These are phyloP conservation scores for Elongisporangium undulatum DNA, from an alignment of 352 stramenopile species.

Conservation along the genomic window DNA sequence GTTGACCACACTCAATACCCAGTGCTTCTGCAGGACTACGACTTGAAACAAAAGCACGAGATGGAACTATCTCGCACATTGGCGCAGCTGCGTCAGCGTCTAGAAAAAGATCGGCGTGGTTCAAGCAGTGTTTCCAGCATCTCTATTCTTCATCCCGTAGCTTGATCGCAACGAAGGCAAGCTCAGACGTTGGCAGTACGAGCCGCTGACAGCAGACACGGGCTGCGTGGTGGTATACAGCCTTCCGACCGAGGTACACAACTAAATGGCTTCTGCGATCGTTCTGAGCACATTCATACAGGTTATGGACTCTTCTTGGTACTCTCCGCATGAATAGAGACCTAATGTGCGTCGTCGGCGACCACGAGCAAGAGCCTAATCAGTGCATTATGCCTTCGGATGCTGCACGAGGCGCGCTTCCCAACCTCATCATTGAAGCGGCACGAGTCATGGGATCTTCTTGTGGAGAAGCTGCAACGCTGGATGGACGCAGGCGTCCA, in stretches of 20 bases:
- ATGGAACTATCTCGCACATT: too few relatives aligned
- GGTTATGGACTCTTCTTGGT: not conserved
- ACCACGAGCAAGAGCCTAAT: conserved; percentile 10
- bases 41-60: too few relatives aligned
- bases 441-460: conserved; percentile 7
- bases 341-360: conserved; percentile 3
- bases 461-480: conserved; percentile 10
- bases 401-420: not conserved
- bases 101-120: too few relatives aligned
- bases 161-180: conserved; percentile 6
- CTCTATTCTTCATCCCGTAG: conserved; percentile 10
- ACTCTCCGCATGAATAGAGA: not conserved
- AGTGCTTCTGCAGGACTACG: too few relatives aligned
- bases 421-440: conserved; percentile 10
- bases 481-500: conserved; percentile 14
- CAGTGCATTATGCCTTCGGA: conserved; percentile 2
- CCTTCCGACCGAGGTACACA: conserved; percentile 6
- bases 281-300: not conserved
- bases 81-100: too few relatives aligned
- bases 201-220: conserved; percentile 6
- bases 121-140: too few relatives aligned
- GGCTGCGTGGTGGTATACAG: conserved; percentile 7
- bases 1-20: too few relatives aligned
- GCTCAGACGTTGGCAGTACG: conserved; percentile 16
- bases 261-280: not conserved